Evolutionary conservation across 2,329 filamentous ascomycete species (phyloP), one percentile per base, ranked within the genome.

Genomic region (Arachnomyces sp.): DNA sequence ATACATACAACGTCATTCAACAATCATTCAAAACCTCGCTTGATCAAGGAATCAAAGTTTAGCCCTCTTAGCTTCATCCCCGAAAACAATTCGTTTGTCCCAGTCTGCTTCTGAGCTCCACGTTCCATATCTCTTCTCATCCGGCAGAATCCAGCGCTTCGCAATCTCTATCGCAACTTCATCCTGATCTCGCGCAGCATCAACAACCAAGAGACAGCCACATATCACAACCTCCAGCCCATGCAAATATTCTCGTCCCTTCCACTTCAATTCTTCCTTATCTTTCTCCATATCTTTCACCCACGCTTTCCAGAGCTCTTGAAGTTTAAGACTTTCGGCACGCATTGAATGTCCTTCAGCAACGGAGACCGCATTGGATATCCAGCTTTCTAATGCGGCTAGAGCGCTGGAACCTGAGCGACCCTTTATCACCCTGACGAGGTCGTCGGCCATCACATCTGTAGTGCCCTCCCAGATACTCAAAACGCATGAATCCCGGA

Each of bases 401-500:
- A 43, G 38, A 35, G 39, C 51, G 32, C 32, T 25, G 5, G 21
- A 25, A 9, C 21, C 21, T 9, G 21, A 5, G 5, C 21, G 53
- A 49, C 45, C 50, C 41, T 63, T 65, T 6, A 70, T 45, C 3
- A 71, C 65, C 3, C 68, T 56, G 18, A 71, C 59, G 1, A 69
- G 52, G 45, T 73, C 70, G 13, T 67, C 65, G 7, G 75, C 75
- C 46, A 86, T 69, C 14, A 86, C 77, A 51, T 83, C 79, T 0
- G 80, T 83, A 0, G 82, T 86, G 2, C 82, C 80, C 57, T 84
- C 80, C 78, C 79, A 83, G 36, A 86, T 85, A 11, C 75, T 71
- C 37, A 77, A 62, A 2, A 85, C 80, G 21, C 68, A 66, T 7
- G 72, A 72, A 52, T 86, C 82, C 4, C 83, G 73, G 52, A 77